Evolutionary conservation across 1,139 yeast genomes (phyloP), one percentile per base, ranked within the genome.

Genomic region (Zygosaccharomyces pseudobailii): DNA sequence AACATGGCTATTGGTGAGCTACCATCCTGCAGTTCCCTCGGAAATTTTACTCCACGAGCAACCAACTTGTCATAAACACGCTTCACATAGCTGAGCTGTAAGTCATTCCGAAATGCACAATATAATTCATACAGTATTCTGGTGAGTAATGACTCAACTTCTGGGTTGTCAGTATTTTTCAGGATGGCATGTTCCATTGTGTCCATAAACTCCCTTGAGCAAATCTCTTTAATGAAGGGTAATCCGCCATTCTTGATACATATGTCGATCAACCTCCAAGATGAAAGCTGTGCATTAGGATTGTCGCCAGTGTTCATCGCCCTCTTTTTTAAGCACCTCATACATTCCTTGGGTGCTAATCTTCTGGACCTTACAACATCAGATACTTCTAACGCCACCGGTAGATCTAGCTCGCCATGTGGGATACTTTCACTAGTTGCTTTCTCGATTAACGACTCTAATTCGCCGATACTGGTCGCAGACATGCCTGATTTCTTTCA

Each of bases 171-270:
- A 58, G 74, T 59, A 33, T 61, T 61, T 36, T 63, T 63, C 23
- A 66, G 56, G 23, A 68, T 57, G 0, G 69, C 56, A n/a, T 59
- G 75, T 38, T 80, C 80, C 49, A 84, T 64, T 38, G 84, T 79
- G 65, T 88, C 97, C 70, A 90, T 78, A 58, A 90, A 92, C 66
- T 92, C 97, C 55, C 90, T 79, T 17, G 92, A 78, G 27, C 95
- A 80, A 35, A 90, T 73, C 61, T 89, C 97, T 31, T 73, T 74
- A 30, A 92, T 72, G 58, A 92, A 90, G 59, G 88, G 96, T 45
- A 74, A 74, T 6, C 99, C 99, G 42, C 96, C 90, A 65, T 94
- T 92, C 70, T 94, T 92, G 48, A 92, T 85, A 68, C 96, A 87
- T 40, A 88, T 77, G 59, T 92, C 97, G 22, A 83, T 73, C 54